Conservation (phyloP, 2,329 filamentous ascomycete species). For the Alternaria atra region DNA sequence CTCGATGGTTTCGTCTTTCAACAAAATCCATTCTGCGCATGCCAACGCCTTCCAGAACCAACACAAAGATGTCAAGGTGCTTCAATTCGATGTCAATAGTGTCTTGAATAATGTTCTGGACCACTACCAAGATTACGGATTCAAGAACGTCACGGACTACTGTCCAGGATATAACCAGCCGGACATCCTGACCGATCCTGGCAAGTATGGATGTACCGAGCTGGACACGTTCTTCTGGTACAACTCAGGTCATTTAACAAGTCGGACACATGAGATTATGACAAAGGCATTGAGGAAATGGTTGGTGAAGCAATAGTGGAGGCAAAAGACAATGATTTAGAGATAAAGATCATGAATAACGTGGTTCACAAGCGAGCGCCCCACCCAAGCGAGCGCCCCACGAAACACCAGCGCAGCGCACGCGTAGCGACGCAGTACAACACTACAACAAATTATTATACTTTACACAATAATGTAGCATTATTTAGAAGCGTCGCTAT, state of each 20-base stretch:
- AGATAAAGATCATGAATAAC: not conserved
- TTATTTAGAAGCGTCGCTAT: no score
- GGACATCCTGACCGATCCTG: conserved; percentile 55
- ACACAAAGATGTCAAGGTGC: conserved; percentile 48
- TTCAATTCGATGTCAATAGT: conserved; percentile 58
- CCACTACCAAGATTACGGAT: conserved; percentile 52
- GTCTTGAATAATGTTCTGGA: conserved; percentile 56
- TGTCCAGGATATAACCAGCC: conserved; percentile 58
- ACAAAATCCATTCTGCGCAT: conserved; percentile 50
- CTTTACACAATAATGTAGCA: no score
- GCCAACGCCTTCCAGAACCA: conserved; percentile 45
- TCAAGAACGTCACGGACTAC: conserved; percentile 58
- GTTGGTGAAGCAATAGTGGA: conserved; percentile 20
- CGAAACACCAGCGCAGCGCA: no score
- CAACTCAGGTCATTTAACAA: conserved; percentile 59
- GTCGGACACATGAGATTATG: conserved; percentile 53
- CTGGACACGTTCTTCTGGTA: conserved; percentile 60
- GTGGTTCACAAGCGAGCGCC: no score
- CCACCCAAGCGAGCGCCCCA: no score
- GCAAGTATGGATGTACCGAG: conserved; percentile 57
- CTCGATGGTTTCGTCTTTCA: conserved; percentile 59
- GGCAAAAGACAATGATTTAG: not conserved
- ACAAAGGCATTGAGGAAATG: conserved; percentile 36
- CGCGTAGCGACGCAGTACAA: no score
- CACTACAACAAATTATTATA: no score